Conservation (phyloP, 140 eudicot species). For the Eryngium alpinum region DNA sequence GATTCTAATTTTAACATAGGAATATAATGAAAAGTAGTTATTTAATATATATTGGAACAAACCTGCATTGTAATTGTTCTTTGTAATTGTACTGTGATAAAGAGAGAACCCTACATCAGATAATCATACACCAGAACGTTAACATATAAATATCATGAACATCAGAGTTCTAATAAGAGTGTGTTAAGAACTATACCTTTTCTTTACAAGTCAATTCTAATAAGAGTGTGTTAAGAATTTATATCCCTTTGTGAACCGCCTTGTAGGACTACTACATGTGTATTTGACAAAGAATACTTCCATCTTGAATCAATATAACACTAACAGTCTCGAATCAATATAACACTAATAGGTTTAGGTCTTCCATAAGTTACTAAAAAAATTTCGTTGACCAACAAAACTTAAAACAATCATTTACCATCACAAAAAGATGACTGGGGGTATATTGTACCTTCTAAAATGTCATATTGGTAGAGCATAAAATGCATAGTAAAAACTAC, state of each 20-base stretch:
- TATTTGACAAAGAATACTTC: neutral
- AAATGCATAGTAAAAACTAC: neutral
- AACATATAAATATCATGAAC: too few species aligned
- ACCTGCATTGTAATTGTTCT: too few species aligned
- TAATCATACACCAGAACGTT: too few species aligned
- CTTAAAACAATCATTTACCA: neutral
- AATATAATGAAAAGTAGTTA: too few species aligned
- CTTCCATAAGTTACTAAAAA: neutral
- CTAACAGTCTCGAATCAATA: neutral
- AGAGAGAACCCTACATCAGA: too few species aligned
- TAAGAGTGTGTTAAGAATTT: neutral
- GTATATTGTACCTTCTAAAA: neutral
- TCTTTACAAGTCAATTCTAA: too few species aligned
- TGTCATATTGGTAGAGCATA: neutral
- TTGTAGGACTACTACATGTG: conserved; percentile 48
- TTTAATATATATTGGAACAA: too few species aligned
- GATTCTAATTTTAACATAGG: too few species aligned
- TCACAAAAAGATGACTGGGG: neutral
- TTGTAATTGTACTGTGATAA: too few species aligned
- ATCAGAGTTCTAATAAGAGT: neutral
- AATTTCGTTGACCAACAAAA: neutral
- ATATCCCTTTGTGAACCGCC: conserved; percentile 84
- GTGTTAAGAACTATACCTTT: neutral
- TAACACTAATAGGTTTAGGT: neutral
- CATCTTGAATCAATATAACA: neutral